Percentiles rank a stretch among this genome's conserved stretches.
Evolutionary conservation across 1,139 yeast genomes (phyloP).

Genomic region (Saccharomyces hybrid): DNA sequence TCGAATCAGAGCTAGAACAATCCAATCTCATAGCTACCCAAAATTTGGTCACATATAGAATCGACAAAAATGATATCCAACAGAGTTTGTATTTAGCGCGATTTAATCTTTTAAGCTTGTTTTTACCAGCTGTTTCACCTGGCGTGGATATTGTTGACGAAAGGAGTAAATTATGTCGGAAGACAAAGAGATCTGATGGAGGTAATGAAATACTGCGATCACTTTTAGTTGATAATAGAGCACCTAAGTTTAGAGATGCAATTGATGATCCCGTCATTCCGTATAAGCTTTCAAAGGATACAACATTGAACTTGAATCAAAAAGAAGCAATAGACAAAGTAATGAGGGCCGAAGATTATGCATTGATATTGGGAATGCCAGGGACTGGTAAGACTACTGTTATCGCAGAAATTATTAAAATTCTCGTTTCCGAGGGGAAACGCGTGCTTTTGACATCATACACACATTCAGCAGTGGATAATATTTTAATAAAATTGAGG

Average conservation of each 20-base stretch:
- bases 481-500: constrained; percentile 66
- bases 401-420: constrained; percentile 64
- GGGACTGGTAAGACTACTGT: constrained; percentile 98
- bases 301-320: constrained; percentile 60
- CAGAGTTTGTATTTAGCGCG: constrained; percentile 73
- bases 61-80: constrained; percentile 75
- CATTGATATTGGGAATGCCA: constrained; percentile 91
- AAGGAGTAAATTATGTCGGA: constrained; percentile 10
- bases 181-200: constrained; percentile 32
- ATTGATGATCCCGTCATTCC: constrained; percentile 24
- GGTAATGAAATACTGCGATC: constrained; percentile 50
- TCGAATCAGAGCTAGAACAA: constrained; percentile 8
- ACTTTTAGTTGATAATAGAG: constrained; percentile 52
- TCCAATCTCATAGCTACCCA: constrained; percentile 10
- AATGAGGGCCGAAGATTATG: constrained; percentile 61
- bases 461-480: constrained; percentile 95
- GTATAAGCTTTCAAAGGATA: constrained; percentile 13
- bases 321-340: constrained; percentile 57
- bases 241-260: constrained; percentile 38
- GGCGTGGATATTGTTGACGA: constrained; percentile 11
- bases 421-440: constrained; percentile 53
- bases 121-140: constrained; percentile 35
- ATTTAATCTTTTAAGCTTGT: constrained; percentile 62
- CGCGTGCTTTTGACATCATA: constrained; percentile 75
- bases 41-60: constrained; percentile 40